Evolutionary conservation across 768 basidiomycete genomes (phyloP).

Genomic region (Butyriboletus loyo): DNA sequence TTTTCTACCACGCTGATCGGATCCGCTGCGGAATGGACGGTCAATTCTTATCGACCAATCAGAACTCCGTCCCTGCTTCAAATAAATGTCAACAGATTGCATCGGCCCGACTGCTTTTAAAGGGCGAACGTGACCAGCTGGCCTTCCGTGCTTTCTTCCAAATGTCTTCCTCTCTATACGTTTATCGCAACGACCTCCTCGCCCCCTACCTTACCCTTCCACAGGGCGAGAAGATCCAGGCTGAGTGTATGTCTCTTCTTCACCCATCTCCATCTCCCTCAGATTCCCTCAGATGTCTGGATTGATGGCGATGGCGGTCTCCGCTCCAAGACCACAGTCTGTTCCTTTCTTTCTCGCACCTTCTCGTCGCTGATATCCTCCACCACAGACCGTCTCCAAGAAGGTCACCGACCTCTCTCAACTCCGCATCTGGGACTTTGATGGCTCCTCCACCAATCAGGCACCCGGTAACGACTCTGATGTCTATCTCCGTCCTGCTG

Average conservation of each 20-base stretch:
- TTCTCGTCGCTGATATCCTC: not conserved
- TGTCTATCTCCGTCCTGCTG: constrained; percentile 94
- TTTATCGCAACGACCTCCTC: constrained; percentile 81
- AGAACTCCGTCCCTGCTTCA: constrained; percentile 8
- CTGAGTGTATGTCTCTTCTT: constrained; percentile 66
- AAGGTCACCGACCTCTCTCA: constrained; percentile 84
- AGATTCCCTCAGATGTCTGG: constrained; percentile 77
- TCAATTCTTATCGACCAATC: constrained; percentile 33
- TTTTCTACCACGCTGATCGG: constrained; percentile 1
- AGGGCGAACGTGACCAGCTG: no score
- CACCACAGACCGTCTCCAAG: constrained; percentile 74
- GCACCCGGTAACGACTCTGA: constrained; percentile 95
- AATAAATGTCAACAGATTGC: constrained; percentile 27
- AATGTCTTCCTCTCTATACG: constrained; percentile 31
- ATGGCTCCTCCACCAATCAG: constrained; percentile 97
- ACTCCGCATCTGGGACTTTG: constrained; percentile 98
- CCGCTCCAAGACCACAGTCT: constrained; percentile 92
- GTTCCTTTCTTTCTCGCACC: constrained; percentile 24
- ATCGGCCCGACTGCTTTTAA: constrained; percentile 23
- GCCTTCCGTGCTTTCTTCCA: not conserved
- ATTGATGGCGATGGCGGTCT: constrained; percentile 93
- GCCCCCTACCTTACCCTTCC: constrained; percentile 84
- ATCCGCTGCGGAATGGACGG: no score
- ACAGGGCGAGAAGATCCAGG: constrained; percentile 92
- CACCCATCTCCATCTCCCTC: not conserved